phyloP scores from a whole-genome alignment of 106 monocot species.

The Amphibolis antarctica region DNA sequence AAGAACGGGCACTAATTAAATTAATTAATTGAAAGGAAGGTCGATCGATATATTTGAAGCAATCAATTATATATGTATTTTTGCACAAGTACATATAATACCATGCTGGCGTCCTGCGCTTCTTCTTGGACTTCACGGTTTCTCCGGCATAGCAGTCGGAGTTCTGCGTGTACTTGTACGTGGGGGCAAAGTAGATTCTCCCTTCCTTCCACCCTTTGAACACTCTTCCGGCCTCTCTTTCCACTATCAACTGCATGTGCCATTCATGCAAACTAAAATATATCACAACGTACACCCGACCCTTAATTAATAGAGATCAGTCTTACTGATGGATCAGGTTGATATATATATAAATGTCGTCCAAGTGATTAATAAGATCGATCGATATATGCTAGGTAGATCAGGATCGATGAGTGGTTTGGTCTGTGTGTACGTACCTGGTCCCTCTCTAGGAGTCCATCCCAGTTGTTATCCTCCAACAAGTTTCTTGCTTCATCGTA shows the following conservation, averaged over 20 bases:
- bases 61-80: no score
- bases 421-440: no score
- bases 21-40: not conserved
- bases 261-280: no score
- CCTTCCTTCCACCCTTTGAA: constrained; percentile 70
- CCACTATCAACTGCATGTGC: constrained; percentile 21
- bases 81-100: constrained; percentile 3
- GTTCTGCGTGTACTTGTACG: constrained; percentile 58
- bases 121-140: constrained; percentile 54
- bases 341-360: no score
- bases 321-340: no score
- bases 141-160: constrained; percentile 61
- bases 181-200: constrained; percentile 43
- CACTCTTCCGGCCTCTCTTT: constrained; percentile 28
- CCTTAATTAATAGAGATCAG: no score
- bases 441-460: constrained; percentile 23
- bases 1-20: no score
- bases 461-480: constrained; percentile 26
- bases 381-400: no score
- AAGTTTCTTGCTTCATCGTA: constrained; percentile 7
- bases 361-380: no score
- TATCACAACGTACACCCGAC: no score
- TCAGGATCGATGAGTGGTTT: no score
- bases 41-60: no score
- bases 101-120: constrained; percentile 81